Conservation (phyloP, 305 asterid genomes). For the Fraxinus greggii region DNA sequence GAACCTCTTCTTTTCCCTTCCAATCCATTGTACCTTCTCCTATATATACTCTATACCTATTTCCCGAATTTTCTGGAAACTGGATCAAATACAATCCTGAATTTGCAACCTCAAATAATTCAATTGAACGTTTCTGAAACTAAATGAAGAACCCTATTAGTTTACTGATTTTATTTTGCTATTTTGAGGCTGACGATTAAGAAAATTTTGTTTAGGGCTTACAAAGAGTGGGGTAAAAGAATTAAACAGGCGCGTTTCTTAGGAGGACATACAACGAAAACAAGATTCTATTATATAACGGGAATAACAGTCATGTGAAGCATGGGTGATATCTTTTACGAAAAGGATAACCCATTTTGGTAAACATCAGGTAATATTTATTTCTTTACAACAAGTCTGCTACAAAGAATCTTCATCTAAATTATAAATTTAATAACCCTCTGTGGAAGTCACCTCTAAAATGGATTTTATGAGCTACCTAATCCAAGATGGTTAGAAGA, state of each 20-base stretch:
- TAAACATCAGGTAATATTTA: not conserved
- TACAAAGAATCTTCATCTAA: not conserved
- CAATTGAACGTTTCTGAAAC: constrained; percentile 4
- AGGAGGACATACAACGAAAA: constrained; percentile 24
- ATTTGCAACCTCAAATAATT: not conserved
- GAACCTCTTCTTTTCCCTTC: constrained; percentile 1
- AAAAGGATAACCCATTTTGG: constrained; percentile 6
- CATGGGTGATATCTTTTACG: not conserved
- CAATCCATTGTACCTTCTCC: not conserved
- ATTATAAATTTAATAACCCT: not conserved
- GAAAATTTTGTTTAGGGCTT: constrained; percentile 30
- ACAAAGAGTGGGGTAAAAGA: constrained; percentile 26
- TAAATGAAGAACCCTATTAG: not conserved
- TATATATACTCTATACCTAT: not conserved
- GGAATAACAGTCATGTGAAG: constrained; percentile 67
- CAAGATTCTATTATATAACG: constrained; percentile 33
- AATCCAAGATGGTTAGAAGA: not conserved
- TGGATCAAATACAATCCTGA: not conserved
- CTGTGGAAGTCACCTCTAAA: not conserved
- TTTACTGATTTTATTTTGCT: constrained; percentile 1
- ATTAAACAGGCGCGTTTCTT: constrained; percentile 47
- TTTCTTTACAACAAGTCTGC: constrained; percentile 8
- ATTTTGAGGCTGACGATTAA: not conserved
- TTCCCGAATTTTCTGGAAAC: not conserved
- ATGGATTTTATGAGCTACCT: not conserved